Conservation (phyloP, 2,329 filamentous ascomycete genomes). For the Lachnum nothofagi region DNA sequence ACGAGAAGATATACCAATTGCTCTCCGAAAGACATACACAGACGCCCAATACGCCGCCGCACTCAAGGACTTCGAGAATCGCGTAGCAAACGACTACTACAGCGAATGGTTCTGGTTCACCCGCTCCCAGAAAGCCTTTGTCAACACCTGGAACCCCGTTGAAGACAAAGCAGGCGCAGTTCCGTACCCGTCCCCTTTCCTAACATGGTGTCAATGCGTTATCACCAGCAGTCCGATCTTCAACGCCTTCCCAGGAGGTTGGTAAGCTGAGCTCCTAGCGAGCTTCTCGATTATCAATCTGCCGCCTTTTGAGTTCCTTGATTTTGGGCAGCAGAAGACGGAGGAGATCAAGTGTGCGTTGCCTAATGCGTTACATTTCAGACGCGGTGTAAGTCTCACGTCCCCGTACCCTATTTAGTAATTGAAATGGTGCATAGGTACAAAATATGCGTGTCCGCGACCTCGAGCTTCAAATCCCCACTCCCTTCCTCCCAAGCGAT, state of each 20-base stretch:
- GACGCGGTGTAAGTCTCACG: constrained; percentile 34
- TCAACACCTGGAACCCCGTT: constrained; percentile 43
- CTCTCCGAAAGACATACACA: constrained; percentile 34
- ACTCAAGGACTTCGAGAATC: constrained; percentile 35
- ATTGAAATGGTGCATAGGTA: constrained; percentile 19
- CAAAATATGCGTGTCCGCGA: constrained; percentile 45
- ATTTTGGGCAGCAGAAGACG: constrained; percentile 19
- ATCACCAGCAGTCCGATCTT: constrained; percentile 34
- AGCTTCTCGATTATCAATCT: constrained; percentile 32
- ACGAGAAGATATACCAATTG: constrained; percentile 37
- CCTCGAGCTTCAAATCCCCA: constrained; percentile 42
- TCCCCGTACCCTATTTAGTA: neutral
- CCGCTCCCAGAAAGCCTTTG: constrained; percentile 41
- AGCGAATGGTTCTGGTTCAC: constrained; percentile 49
- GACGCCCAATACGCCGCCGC: constrained; percentile 33
- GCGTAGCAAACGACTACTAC: constrained; percentile 40
- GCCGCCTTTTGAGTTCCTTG: constrained; percentile 23
- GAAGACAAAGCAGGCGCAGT: constrained; percentile 30
- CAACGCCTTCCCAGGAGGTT: constrained; percentile 32
- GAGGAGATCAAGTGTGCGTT: constrained; percentile 38
- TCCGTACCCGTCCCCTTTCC: constrained; percentile 34
- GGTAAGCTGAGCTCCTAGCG: constrained; percentile 36
- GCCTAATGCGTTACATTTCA: constrained; percentile 44
- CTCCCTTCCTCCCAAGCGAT: constrained; percentile 34
- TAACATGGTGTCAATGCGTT: constrained; percentile 32